Conservation (phyloP, 768 basidiomycete genomes). For the Amanita pseudoporphyria region DNA sequence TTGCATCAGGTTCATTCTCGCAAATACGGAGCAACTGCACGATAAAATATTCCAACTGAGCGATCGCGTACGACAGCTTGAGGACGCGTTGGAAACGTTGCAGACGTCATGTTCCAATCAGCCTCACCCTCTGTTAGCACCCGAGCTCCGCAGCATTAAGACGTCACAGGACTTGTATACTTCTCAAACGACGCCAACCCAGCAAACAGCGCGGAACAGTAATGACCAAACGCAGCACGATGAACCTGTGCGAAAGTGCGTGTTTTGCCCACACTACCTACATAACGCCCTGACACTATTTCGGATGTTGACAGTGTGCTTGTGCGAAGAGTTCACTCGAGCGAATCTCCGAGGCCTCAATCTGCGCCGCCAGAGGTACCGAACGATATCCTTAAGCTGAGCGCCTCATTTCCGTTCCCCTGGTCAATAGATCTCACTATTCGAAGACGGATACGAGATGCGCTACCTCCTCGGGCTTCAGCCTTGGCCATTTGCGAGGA, state of each 20-base stretch:
- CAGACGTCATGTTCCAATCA: conserved; percentile 31
- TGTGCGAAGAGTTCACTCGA: background rate
- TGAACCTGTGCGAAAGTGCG: conserved; percentile 17
- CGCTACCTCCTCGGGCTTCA: conserved; percentile 49
- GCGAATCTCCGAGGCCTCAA: background rate
- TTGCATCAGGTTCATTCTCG: conserved; percentile 47
- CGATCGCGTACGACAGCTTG: conserved; percentile 54
- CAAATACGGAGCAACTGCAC: conserved; percentile 58
- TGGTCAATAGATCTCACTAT: conserved; percentile 57
- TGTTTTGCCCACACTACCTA: conserved; percentile 15
- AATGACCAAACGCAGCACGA: conserved; percentile 10
- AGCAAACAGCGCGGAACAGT: conserved; percentile 2
- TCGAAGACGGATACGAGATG: conserved; percentile 51
- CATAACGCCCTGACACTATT: conserved; percentile 11
- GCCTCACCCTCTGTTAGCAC: conserved; percentile 44
- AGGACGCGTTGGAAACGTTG: conserved; percentile 43
- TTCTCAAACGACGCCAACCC: conserved; percentile 13
- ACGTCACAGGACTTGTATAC: conserved; percentile 59
- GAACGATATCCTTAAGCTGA: conserved; percentile 45
- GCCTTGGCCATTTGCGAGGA: conserved; percentile 53
- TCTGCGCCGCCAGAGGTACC: conserved; percentile 29
- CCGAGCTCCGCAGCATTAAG: conserved; percentile 55
- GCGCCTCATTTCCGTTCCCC: conserved; percentile 61
- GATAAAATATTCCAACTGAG: conserved; percentile 52
- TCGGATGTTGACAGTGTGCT: conserved; percentile 4